These are phyloP conservation scores for Aspergillaceae sp. DNA, from an alignment of 2,329 filamentous ascomycete genomes.

Conservation along the genomic window DNA sequence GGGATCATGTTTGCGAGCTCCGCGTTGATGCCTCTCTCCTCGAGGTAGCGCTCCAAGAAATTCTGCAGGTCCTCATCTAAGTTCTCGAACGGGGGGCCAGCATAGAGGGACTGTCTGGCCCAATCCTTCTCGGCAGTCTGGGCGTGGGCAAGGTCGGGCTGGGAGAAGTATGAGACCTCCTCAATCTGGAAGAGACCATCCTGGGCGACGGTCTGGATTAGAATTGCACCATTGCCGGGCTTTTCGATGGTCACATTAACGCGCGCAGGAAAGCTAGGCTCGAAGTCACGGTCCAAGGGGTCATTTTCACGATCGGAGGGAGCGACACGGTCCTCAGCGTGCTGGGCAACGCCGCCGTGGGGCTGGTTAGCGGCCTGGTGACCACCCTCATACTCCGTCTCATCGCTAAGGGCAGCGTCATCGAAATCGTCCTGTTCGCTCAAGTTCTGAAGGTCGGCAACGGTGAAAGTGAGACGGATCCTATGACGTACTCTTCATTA, in stretches of 20 bases:
- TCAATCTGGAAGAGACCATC: slow-evolving; percentile 81
- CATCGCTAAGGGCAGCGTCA: slow-evolving; percentile 48
- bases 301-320: slow-evolving; percentile 52
- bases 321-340: slow-evolving; percentile 48
- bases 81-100: slow-evolving; percentile 85
- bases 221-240: slow-evolving; percentile 71
- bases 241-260: slow-evolving; percentile 86
- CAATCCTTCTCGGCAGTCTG: slow-evolving; percentile 68
- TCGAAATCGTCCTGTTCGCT: slow-evolving; percentile 52
- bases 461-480: slow-evolving; percentile 75
- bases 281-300: slow-evolving; percentile 43
- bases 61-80: slow-evolving; percentile 93
- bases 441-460: slow-evolving; percentile 68
- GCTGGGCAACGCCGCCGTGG: slow-evolving; percentile 39
- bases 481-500: slow-evolving; percentile 29
- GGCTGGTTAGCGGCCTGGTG: slow-evolving; percentile 49
- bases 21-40: slow-evolving; percentile 85
- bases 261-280: slow-evolving; percentile 64
- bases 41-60: slow-evolving; percentile 84
- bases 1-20: slow-evolving; percentile 82
- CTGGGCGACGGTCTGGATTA: slow-evolving; percentile 77
- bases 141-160: slow-evolving; percentile 67
- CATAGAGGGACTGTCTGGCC: slow-evolving; percentile 69
- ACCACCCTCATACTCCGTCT: slow-evolving; percentile 49
- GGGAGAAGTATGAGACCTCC: slow-evolving; percentile 79